Conservation (phyloP, 2,329 filamentous ascomycete genomes). For the Fusarium sambucinum region DNA sequence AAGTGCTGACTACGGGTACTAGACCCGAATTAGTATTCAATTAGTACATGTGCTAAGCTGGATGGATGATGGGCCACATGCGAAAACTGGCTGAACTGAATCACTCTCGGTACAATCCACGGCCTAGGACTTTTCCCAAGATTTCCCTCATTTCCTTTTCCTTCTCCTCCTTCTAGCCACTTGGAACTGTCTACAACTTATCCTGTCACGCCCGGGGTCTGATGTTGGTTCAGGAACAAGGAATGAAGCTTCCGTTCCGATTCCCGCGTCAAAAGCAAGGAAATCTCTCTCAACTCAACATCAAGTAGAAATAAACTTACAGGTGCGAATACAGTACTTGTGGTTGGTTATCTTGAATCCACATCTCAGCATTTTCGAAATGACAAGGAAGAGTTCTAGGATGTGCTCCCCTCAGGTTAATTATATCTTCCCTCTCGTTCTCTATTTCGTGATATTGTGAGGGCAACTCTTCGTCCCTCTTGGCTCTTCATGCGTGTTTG, state of each 20-base stretch:
- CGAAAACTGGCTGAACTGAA: constrained; percentile 4
- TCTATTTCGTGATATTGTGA: neutral
- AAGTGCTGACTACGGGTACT: constrained; percentile 34
- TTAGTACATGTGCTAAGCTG: constrained; percentile 27
- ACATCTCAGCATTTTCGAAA: constrained; percentile 29
- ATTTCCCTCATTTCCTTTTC: constrained; percentile 31
- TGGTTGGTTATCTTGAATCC: constrained; percentile 7
- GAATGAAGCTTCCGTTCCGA: constrained; percentile 29
- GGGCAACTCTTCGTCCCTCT: constrained; percentile 35
- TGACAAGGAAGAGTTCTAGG: constrained; percentile 25
- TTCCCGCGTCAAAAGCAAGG: constrained; percentile 37
- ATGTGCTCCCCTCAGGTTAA: constrained; percentile 14
- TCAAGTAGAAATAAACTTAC: constrained; percentile 18
- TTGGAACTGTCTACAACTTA: constrained; percentile 24
- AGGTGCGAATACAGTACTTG: neutral
- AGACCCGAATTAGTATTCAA: constrained; percentile 26
- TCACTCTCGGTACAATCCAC: constrained; percentile 11
- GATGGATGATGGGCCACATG: constrained; percentile 8
- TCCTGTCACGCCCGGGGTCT: constrained; percentile 28
- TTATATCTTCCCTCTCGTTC: constrained; percentile 9
- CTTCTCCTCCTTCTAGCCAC: constrained; percentile 2
- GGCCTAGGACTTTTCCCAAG: constrained; percentile 11
- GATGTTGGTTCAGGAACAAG: constrained; percentile 15
- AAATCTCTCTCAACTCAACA: constrained; percentile 27
- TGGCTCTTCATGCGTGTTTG: constrained; percentile 3